Conservation (phyloP, 2,329 filamentous ascomycete species). For the Cordyceps fumosorosea region DNA sequence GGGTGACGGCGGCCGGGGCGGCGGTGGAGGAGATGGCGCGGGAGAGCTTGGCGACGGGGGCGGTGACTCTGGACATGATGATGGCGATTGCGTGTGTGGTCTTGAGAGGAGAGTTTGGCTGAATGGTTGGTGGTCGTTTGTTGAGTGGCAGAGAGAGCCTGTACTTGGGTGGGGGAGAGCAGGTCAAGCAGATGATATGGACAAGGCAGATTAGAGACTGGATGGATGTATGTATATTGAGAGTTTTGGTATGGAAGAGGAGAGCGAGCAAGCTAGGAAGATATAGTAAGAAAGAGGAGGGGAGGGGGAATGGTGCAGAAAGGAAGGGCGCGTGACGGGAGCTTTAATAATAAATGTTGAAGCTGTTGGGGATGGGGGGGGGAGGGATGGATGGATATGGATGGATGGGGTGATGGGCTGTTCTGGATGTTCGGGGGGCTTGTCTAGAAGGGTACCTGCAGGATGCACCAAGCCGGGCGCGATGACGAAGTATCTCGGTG, state of each 20-base stretch:
- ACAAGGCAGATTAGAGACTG: not conserved
- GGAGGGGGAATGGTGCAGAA: not conserved
- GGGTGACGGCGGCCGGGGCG: constrained; percentile 33
- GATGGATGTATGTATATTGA: not conserved
- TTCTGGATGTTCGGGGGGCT: not conserved
- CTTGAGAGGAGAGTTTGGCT: not conserved
- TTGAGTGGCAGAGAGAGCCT: not conserved
- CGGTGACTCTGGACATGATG: constrained; percentile 44
- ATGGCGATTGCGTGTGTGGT: not conserved
- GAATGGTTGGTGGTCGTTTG: not conserved
- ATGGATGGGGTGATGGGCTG: not conserved
- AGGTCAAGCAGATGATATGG: not conserved
- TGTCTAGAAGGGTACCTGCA: not conserved
- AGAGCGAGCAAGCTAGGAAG: not conserved
- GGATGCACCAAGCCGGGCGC: not conserved
- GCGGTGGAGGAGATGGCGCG: constrained; percentile 32
- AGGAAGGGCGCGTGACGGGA: not conserved
- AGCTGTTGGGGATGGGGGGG: not conserved
- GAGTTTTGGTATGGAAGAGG: not conserved
- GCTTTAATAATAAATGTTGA: not conserved
- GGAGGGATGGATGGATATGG: too few species aligned
- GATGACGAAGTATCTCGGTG: not conserved
- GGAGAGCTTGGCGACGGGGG: constrained; percentile 42
- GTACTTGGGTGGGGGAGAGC: not conserved
- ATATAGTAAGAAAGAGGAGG: not conserved